Conservation (phyloP, 257 asterid species). For the Verbascum thapsus region DNA sequence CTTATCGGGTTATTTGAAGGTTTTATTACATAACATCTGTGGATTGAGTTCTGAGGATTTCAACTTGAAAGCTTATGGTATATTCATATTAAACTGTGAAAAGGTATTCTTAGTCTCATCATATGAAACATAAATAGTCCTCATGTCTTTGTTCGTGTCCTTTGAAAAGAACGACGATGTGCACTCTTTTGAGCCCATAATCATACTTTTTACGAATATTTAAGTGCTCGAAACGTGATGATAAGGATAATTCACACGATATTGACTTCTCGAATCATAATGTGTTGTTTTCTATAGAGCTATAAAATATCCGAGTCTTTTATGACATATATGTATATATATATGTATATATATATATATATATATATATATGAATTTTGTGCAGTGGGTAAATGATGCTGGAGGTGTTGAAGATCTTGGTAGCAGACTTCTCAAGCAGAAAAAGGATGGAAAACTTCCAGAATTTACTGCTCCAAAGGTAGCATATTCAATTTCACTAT, state of each 20-base stretch:
- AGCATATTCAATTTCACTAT: conserved; percentile 19
- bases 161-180: background rate
- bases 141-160: background rate
- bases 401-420: conserved; percentile 86
- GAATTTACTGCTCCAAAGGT: conserved; percentile 82
- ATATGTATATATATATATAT: too few relatives aligned
- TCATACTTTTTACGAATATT: background rate
- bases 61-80: background rate
- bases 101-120: background rate
- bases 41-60: background rate
- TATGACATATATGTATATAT: background rate
- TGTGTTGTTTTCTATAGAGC: background rate
- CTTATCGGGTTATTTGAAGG: background rate
- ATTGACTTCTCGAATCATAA: background rate
- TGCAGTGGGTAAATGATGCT: conserved; percentile 76
- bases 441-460: conserved; percentile 78
- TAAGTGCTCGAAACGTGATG: background rate
- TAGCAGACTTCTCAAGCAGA: conserved; percentile 60
- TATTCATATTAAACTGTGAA: conserved; percentile 1
- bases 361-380: background rate
- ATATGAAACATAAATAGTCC: background rate
- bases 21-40: background rate
- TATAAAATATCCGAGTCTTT: background rate
- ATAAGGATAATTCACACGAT: background rate
- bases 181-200: background rate